phyloP scores from a whole-genome alignment of 768 basidiomycete species.

The Lactifluus volemus region DNA sequence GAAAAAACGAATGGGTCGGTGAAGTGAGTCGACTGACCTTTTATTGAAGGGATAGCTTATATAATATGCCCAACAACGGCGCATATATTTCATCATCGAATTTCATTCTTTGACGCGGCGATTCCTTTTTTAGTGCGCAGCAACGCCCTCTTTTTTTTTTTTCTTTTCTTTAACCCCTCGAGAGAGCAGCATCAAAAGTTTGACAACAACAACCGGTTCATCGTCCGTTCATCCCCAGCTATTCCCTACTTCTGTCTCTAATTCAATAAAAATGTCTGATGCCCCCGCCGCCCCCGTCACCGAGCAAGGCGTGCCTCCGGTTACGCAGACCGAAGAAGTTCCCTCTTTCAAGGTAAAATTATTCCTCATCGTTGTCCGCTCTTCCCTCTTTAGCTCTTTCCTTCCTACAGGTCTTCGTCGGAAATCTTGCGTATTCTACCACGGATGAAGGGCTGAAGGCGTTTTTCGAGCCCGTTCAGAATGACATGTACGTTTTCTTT shows the following conservation, averaged over 20 bases:
- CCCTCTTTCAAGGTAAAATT: conserved; percentile 68
- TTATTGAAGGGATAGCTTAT: neutral
- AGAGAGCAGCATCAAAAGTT: conserved; percentile 39
- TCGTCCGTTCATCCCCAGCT: conserved; percentile 31
- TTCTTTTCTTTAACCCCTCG: neutral
- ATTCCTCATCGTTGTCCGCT: conserved; percentile 22
- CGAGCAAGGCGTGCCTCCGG: conserved; percentile 78
- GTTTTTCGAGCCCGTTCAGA: conserved; percentile 83
- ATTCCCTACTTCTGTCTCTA: conserved; percentile 45
- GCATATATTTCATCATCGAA: conserved; percentile 8
- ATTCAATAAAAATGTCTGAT: conserved; percentile 68
- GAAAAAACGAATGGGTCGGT: too few relatives aligned
- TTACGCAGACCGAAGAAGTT: conserved; percentile 69
- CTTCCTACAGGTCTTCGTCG: conserved; percentile 71
- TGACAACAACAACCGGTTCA: conserved; percentile 82
- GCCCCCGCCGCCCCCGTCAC: conserved; percentile 80
- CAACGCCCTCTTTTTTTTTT: conserved; percentile 38
- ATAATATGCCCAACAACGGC: conserved; percentile 1
- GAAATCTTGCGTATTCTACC: conserved; percentile 91
- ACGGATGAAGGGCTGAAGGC: conserved; percentile 92
- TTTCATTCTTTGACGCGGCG: too few relatives aligned
- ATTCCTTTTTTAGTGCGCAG: conserved; percentile 12
- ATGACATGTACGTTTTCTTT: conserved; percentile 65
- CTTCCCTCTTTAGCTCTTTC: conserved; percentile 6
- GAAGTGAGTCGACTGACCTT: neutral